These are phyloP conservation scores for Phycomyces nitens DNA, from an alignment of 192 early-diverging fungal species.

Conservation along the genomic window DNA sequence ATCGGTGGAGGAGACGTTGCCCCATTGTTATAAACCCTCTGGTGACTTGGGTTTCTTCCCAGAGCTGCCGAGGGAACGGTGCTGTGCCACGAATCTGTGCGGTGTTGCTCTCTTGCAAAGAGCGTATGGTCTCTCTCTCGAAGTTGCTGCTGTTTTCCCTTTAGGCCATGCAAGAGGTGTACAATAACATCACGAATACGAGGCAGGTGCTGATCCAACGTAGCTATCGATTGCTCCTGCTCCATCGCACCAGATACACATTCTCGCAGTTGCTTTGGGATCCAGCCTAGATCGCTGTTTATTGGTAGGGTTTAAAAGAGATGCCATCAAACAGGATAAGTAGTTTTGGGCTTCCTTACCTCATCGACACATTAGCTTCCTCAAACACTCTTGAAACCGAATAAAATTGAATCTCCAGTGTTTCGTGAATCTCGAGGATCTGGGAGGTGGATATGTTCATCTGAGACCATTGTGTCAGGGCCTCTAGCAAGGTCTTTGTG, in stretches of 20 bases:
- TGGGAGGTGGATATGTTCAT: neutral
- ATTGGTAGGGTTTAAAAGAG: neutral
- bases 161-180: constrained; percentile 32
- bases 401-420: constrained; percentile 28
- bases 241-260: constrained; percentile 8
- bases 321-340: neutral
- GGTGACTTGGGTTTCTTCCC: neutral
- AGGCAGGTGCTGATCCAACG: constrained; percentile 33
- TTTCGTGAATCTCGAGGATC: constrained; percentile 28
- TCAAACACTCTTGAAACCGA: constrained; percentile 24
- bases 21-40: neutral
- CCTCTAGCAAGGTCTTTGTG: constrained; percentile 27
- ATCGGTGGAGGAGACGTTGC: constrained; percentile 4
- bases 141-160: constrained; percentile 23
- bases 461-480: constrained; percentile 29
- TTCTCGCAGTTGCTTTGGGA: constrained; percentile 23
- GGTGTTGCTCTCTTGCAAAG: neutral
- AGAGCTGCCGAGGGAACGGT: constrained; percentile 1
- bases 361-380: constrained; percentile 25
- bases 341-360: constrained; percentile 9
- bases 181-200: constrained; percentile 39
- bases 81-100: constrained; percentile 4
- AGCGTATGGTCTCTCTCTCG: neutral
- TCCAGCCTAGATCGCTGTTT: constrained; percentile 20
- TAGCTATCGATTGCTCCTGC: constrained; percentile 14